Evolutionary conservation across 2,329 filamentous ascomycete species (phyloP), one percentile per base, ranked within the genome.

Genomic region (Paecilomyces sp.): DNA sequence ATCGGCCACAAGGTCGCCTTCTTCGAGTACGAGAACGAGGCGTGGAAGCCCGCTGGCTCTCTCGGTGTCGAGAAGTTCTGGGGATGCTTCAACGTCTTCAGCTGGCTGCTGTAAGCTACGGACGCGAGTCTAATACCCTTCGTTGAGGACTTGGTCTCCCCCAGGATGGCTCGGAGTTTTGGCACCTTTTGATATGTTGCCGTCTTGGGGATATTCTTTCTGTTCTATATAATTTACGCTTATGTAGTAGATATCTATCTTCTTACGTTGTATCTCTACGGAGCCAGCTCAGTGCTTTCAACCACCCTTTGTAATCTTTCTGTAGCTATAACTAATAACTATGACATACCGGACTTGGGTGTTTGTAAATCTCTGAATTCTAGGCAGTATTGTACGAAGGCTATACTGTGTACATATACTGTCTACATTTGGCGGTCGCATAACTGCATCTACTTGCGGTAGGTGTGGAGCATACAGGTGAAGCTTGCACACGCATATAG

Each of bases 41-140:
- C 76, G 66, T 97, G 92, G 92, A 97, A 97, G 87, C 69, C 77
- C 50, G 77, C 83, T 31, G 89, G 88, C 66, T 74, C 77, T 34
- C 90, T 86, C 76, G 77, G 78, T 62, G 91, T 92, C 68, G 92
- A 97, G 87, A 85, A 87, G 78, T 81, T 82, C 82, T 97, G 91
- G 85, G 91, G 92, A 64, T 87, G 85, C 72, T 77, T 78, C 60
- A 70, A 77, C 60, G 77, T 82, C 70, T 84, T 85, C 72, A 34
- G 34, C 41, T 3, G 6, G 41, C 15, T 36, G 25, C 15, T 36
- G 34, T 51, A 30, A 41, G 41, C 28, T 57, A 36, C 25, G 9
- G 56, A 52, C 18, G 51, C 22, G 51, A 30, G 28, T 53, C 41
- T n/a, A 47, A 47, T 47, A 47, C 41, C n/a, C 41, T 47, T 47